Evolutionary conservation across 139 green algal species (phyloP), one percentile per base, ranked within the genome.

Genomic region (Volvox africanus): DNA sequence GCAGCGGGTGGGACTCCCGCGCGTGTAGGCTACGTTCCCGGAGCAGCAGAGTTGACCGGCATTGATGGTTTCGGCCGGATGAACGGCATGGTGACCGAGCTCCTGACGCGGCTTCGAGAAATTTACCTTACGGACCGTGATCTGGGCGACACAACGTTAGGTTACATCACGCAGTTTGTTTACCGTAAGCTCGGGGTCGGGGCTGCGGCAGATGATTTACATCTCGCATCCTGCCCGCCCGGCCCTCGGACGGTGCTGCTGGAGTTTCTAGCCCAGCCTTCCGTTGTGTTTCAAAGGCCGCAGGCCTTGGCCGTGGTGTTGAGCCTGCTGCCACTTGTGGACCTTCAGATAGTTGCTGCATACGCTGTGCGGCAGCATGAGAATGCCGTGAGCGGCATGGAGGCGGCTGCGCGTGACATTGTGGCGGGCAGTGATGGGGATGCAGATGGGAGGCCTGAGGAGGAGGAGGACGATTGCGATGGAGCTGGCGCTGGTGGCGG

Each of bases 321-420:
- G 85, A 86, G 91, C 28, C 94, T 93, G 79, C 91, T 97, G 22
- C 89, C 94, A 22, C 83, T 93, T 3, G 36, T 77, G 16, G 92
- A 95, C 88, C 88, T 96, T 61, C 94, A 95, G 71, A 95, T 95
- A 91, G 94, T 94, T 37, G 89, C 94, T 35, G 93, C 92, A 3
- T 96, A 95, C 80, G 92, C 93, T 5, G 89, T 94, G 50, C 86
- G 82, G 13, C 92, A 94, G 92, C 89, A 90, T 75, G 87, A 92
- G 36, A 81, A 92, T 35, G 87, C 77, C 2, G 91, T 75, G n/a
- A 91, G 80, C 86, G 82, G 81, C 71, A 55, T 33, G 61, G 81
- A 80, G 75, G 82, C 89, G 9, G 73, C 75, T 24, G 82, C 82
- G 19, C 71, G 86, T 2, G 86, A 90, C 73, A 90, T 90, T 26